Percentiles rank a stretch among this genome's conserved stretches.
phyloP scores from a whole-genome alignment of 495 filamentous ascomycete species.

The Thermothielavioides terrestris region DNA sequence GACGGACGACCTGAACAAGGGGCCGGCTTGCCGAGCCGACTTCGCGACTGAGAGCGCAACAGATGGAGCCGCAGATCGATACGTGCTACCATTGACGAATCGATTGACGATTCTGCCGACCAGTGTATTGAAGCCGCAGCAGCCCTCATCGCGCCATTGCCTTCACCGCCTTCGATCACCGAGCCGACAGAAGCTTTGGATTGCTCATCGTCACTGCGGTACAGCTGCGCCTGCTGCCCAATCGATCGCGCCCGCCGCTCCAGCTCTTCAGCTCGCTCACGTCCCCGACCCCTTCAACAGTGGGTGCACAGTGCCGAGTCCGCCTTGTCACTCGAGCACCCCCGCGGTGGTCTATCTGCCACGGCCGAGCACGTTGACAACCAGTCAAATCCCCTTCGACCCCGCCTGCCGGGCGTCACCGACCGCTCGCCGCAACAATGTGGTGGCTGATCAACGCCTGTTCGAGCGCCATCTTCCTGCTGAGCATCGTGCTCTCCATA shows the following conservation, averaged over 20 bases:
- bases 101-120: not conserved
- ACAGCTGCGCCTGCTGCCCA: not conserved
- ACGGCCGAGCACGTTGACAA: not conserved
- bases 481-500: slow-evolving; percentile 83
- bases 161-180: not conserved
- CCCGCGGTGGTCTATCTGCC: not conserved
- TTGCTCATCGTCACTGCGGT: not conserved
- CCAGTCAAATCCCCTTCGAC: not conserved
- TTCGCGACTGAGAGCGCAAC: not conserved
- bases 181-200: not conserved
- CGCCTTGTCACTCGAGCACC: slow-evolving; percentile 1
- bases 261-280: not conserved
- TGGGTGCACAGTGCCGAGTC: slow-evolving; percentile 4
- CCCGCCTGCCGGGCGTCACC: not conserved
- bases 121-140: not conserved
- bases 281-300: slow-evolving; percentile 1
- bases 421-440: slow-evolving; percentile 35
- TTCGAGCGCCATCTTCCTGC: slow-evolving; percentile 71
- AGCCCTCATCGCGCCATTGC: not conserved
- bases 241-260: not conserved
- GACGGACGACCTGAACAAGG: not conserved
- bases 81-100: slow-evolving; percentile 1
- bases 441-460: slow-evolving; percentile 66
- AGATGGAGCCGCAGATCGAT: slow-evolving; percentile 1
- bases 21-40: not conserved